Conservation (phyloP, 139 green algal genomes). For the Chara braunii region DNA sequence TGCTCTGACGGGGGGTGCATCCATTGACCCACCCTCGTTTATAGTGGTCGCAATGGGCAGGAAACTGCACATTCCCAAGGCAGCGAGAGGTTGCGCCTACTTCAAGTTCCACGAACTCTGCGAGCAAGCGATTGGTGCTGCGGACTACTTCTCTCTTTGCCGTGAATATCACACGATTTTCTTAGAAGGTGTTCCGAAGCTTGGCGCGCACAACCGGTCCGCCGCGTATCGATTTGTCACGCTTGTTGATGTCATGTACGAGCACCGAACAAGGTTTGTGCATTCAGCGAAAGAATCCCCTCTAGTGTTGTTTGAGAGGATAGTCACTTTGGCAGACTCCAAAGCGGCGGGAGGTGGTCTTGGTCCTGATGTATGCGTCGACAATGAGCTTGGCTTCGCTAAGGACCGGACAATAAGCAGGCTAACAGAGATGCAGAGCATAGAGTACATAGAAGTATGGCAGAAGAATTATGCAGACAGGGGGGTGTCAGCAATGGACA, state of each 20-base stretch:
- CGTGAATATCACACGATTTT: conserved; percentile 66
- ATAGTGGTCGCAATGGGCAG: conserved; percentile 72
- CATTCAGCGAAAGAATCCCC: conserved; percentile 66
- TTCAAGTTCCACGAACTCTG: conserved; percentile 83
- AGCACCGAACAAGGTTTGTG: conserved; percentile 69
- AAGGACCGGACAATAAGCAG: conserved; percentile 80
- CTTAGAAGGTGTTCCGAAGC: conserved; percentile 67
- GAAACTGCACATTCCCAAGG: conserved; percentile 49
- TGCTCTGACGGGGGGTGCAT: conserved; percentile 4
- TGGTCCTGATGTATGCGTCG: conserved; percentile 17
- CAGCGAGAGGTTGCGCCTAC: conserved; percentile 24
- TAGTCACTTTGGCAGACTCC: conserved; percentile 54
- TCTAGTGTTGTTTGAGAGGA: conserved; percentile 71
- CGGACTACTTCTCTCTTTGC: conserved; percentile 76
- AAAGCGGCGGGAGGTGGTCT: too few species aligned
- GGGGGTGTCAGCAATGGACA: too few species aligned
- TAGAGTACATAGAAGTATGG: conserved; percentile 26
- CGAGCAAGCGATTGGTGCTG: conserved; percentile 58
- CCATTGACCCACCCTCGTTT: conserved; percentile 26
- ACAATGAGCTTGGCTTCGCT: conserved; percentile 58
- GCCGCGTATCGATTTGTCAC: conserved; percentile 81
- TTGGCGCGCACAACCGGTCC: conserved; percentile 53
- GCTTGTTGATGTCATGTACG: conserved; percentile 86
- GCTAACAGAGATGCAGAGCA: conserved; percentile 78
- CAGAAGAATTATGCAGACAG: too few species aligned